phyloP scores from a whole-genome alignment of 352 stramenopile genomes.

The Saprolegnia diclina region DNA sequence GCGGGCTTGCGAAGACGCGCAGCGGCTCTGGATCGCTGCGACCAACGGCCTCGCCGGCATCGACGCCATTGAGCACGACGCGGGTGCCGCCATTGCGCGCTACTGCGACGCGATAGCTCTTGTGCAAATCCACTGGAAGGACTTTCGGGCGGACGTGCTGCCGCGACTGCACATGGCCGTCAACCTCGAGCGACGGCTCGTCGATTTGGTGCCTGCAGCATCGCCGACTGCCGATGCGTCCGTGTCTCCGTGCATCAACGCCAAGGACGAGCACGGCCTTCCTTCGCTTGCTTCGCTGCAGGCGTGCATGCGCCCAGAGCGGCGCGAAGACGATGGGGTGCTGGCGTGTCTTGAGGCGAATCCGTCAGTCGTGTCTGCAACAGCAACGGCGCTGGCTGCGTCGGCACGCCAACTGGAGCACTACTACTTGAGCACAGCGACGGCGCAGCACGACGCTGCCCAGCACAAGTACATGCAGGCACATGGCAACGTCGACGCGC shows the following conservation, averaged over 20 bases:
- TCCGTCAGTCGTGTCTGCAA: no score
- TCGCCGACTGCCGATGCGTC: no score
- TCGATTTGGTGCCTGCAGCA: slow-evolving; percentile 16
- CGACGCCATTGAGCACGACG: slow-evolving; percentile 34
- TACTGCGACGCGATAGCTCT: slow-evolving; percentile 45
- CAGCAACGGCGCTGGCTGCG: no score
- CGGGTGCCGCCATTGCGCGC: slow-evolving; percentile 39
- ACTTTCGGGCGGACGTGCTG: slow-evolving; percentile 62
- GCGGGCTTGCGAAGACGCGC: slow-evolving; percentile 76
- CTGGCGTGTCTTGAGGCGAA: no score
- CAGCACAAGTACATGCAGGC: no score
- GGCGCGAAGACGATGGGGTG: no score
- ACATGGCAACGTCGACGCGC: no score
- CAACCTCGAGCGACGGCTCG: slow-evolving; percentile 45
- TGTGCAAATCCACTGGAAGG: slow-evolving; percentile 50
- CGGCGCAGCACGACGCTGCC: no score
- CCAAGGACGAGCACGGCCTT: slow-evolving; percentile 45
- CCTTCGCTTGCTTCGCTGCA: slow-evolving; percentile 37
- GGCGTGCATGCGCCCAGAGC: slow-evolving; percentile 1
- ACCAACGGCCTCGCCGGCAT: slow-evolving; percentile 67
- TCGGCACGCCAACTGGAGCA: no score
- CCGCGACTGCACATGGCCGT: slow-evolving; percentile 61
- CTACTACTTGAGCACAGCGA: no score
- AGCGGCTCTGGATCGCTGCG: slow-evolving; percentile 66
- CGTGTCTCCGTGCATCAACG: slow-evolving; percentile 20